Conservation (phyloP, 2,329 filamentous ascomycete species). For the Raffaelea ambrosiae region DNA sequence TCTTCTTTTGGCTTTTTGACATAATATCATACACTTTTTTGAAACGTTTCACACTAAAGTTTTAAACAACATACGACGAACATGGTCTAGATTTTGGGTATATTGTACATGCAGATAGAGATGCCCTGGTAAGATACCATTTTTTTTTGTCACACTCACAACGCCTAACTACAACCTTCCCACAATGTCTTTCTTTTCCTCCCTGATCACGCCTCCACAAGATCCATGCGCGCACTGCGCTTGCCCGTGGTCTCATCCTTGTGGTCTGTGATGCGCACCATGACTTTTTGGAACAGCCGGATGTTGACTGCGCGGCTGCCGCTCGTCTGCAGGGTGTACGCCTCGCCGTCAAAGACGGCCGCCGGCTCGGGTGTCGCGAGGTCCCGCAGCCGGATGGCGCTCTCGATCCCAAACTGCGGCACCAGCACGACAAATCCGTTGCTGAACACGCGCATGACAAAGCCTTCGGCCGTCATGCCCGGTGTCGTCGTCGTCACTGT, state of each 20-base stretch:
- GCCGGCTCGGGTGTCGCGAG: constrained; percentile 66
- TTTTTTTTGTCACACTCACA: no score
- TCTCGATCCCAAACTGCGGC: constrained; percentile 90
- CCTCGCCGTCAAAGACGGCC: constrained; percentile 75
- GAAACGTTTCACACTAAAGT: no score
- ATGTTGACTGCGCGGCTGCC: constrained; percentile 51
- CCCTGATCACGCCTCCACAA: constrained; percentile 37
- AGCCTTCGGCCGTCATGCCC: constrained; percentile 63
- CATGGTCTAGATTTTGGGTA: no score
- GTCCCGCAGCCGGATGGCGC: constrained; percentile 78
- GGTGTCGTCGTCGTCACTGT: no score
- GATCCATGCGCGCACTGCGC: constrained; percentile 74
- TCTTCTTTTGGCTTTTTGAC: no score
- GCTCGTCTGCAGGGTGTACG: constrained; percentile 61
- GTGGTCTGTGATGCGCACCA: constrained; percentile 81
- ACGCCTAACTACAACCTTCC: no score
- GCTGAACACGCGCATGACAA: constrained; percentile 94
- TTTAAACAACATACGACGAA: no score
- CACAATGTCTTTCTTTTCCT: no score
- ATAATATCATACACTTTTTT: no score
- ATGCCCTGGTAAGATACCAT: no score
- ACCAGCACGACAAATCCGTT: constrained; percentile 98
- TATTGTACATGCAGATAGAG: no score
- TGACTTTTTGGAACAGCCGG: constrained; percentile 87
- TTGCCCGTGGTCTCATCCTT: constrained; percentile 96